phyloP scores from a whole-genome alignment of 1,284 basidiomycete species.

The Cutaneotrichosporon spelunceum region DNA sequence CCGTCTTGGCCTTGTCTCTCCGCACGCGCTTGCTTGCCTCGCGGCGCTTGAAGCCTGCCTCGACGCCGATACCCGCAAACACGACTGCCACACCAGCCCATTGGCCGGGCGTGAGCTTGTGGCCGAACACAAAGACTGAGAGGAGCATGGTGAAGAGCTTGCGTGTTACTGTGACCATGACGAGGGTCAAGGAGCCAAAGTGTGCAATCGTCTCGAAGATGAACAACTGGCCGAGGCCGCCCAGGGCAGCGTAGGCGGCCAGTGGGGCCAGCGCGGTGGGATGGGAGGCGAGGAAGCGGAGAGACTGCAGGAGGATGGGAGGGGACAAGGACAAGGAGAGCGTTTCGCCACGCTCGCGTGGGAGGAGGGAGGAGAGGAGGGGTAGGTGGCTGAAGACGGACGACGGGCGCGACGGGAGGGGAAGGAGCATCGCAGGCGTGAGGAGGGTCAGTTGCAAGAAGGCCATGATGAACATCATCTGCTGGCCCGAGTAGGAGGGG shows the following conservation, averaged over 20 bases:
- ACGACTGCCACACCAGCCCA: conserved; percentile 89
- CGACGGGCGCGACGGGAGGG: conserved; percentile 35
- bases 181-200: conserved; percentile 90
- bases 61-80: conserved; percentile 88
- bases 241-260: conserved; percentile 80
- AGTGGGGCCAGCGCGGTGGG: conserved; percentile 75
- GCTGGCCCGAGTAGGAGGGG: conserved; percentile 64
- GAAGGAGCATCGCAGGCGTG: conserved; percentile 61
- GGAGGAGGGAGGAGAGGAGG: conserved; percentile 54
- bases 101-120: conserved; percentile 76
- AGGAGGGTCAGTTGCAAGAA: conserved; percentile 65
- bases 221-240: conserved; percentile 91
- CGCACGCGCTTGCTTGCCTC: conserved; percentile 36
- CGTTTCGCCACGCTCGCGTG: conserved; percentile 25
- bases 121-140: conserved; percentile 88
- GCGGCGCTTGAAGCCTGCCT: conserved; percentile 72
- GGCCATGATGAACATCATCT: conserved; percentile 96
- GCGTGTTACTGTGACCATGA: conserved; percentile 92
- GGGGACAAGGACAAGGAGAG: conserved; percentile 54
- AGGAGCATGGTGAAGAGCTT: conserved; percentile 98
- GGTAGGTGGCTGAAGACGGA: conserved; percentile 50
- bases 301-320: conserved; percentile 66
- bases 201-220: conserved; percentile 97
- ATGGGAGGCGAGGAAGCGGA: conserved; percentile 74
- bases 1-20: conserved; percentile 1